Base-by-base conservation (phyloP, 2,329 filamentous ascomycete species). In the Aspergillus hiratsukae region DNA sequence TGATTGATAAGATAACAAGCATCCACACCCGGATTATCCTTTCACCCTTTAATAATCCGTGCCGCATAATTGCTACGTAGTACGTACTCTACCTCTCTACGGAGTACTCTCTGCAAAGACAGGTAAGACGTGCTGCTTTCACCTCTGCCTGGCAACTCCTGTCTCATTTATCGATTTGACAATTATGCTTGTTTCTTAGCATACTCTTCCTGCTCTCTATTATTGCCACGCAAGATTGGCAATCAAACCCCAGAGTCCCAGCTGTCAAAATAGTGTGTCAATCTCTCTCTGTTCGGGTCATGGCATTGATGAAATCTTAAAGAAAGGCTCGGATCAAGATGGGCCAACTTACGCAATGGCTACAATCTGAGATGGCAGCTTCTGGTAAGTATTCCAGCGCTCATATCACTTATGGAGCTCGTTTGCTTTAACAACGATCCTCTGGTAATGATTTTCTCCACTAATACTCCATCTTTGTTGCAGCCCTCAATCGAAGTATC, bases 1-100 rank as follows among this genome's bases (percentile, higher is more conserved):
- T 56, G 60, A 62, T 62, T 49, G 60, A 67, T 67, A 64, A 65
- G 61, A 64, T 65, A 23, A 23, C 11, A 23, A 5, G 21, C 21
- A 35, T 35, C 11, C 14, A 17, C 21, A 1, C 40, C 40, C 31
- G 31, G 31, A 37, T 43, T 43, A 43, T 43, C 40, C 40, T 43
- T 19, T 43, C 40, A 21, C 40, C 31, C 17, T 17, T 37, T 5
- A 37, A 14, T 35, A 14, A 35, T 37, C 31, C 21, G 11, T 27
- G 23, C 43, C 23, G 10, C 43, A 27, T 46, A 23, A 46, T 46
- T 46, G n/a, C 10, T 46, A 23, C 21, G 8, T 45, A 45, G 4
- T 46, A 23, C 21, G 8, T 45, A 45, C 19, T 43, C 7, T 43
- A 43, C 23, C 23, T 23, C 23, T n/a, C n/a, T n/a, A 23, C 23